Conservation (phyloP, 2,329 filamentous ascomycete species). For the Diatrype stigma region DNA sequence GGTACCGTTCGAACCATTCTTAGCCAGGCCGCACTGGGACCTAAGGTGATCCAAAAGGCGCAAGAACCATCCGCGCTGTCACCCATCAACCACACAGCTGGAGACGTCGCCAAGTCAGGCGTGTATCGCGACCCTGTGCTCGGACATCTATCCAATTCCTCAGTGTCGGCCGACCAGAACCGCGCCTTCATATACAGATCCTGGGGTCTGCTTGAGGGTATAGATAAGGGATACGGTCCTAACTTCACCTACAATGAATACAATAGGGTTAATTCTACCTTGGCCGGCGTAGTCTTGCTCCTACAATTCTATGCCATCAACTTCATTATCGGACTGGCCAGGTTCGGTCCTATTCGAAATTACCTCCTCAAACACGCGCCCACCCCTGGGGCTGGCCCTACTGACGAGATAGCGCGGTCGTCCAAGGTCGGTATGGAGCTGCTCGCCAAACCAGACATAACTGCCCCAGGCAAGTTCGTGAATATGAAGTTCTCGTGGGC, state of each 20-base stretch:
- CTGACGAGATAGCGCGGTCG: conserved; percentile 7
- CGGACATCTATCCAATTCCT: conserved; percentile 9
- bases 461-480: conserved; percentile 1
- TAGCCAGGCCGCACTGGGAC: conserved; percentile 4
- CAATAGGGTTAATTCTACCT: conserved; percentile 7
- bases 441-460: conserved; percentile 12
- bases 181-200: conserved; percentile 17
- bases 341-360: not conserved
- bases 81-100: conserved; percentile 3
- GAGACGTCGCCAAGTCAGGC: conserved; percentile 6
- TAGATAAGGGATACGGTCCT: conserved; percentile 9
- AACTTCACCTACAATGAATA: conserved; percentile 18
- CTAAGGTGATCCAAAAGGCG: conserved; percentile 1
- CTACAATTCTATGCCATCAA: conserved; percentile 2
- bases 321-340: conserved; percentile 1
- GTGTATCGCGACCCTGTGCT: conserved; percentile 8
- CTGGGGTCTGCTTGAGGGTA: conserved; percentile 14
- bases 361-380: conserved; percentile 8
- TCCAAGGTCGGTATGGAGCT: conserved; percentile 9
- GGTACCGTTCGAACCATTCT: conserved; percentile 14
- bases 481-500: conserved; percentile 13
- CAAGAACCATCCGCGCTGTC: conserved; percentile 14
- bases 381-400: conserved; percentile 14
- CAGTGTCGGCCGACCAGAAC: conserved; percentile 7
- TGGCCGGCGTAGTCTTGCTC: conserved; percentile 4